phyloP scores from a whole-genome alignment of 371 early-diverging fungal species.

The Mortierella sp. region DNA sequence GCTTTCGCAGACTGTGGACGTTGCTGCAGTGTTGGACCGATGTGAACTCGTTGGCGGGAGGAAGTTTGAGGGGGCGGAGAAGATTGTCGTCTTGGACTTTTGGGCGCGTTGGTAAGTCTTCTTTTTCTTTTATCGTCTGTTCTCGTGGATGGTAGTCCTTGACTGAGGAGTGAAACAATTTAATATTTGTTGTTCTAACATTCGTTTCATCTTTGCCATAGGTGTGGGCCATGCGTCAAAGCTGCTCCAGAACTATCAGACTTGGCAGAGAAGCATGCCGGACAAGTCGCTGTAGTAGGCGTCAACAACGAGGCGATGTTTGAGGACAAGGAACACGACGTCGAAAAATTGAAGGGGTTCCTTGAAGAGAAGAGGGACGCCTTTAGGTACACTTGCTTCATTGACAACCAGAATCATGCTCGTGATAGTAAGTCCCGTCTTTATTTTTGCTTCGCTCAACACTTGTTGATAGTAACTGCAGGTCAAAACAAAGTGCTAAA shows the following conservation, averaged over 20 bases:
- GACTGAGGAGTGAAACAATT: neutral
- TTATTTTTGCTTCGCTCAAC: neutral
- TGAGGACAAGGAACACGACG: neutral
- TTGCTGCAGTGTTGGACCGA: neutral
- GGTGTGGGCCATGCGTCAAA: constrained; percentile 23
- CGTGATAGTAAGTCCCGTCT: neutral
- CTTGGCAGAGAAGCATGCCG: constrained; percentile 17
- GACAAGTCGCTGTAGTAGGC: constrained; percentile 14
- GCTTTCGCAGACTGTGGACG: constrained; percentile 2
- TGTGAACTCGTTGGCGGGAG: neutral
- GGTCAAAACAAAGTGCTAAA: neutral
- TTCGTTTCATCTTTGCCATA: neutral
- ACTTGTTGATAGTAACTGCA: neutral
- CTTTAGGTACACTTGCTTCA: constrained; percentile 1
- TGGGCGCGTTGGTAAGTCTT: constrained; percentile 23
- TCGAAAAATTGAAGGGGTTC: neutral
- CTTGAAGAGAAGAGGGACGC: constrained; percentile 9
- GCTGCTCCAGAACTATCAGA: constrained; percentile 18
- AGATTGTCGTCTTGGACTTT: constrained; percentile 23
- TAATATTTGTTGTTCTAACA: neutral
- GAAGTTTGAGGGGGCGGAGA: neutral
- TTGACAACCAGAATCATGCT: constrained; percentile 9
- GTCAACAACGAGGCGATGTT: constrained; percentile 23
- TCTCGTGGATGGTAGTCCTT: neutral
- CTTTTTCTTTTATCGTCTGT: neutral